Evolutionary conservation across 2,329 filamentous ascomycete species (phyloP).

Genomic region (Mariannaea sp.): DNA sequence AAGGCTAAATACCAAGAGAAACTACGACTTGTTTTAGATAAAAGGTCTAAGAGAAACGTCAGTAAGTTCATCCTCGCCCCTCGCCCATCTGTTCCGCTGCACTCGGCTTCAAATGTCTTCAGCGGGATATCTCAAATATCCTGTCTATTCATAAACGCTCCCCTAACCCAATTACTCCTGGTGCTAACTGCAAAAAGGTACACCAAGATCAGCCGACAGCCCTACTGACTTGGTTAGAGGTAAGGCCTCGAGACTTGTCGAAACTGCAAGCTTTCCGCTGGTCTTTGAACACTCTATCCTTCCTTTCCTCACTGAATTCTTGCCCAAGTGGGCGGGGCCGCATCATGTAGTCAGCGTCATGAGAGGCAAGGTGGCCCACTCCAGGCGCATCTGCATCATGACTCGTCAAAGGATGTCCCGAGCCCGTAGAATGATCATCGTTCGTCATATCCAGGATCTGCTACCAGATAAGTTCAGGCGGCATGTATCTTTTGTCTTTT

Average conservation of each 20-base stretch:
- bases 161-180: background rate
- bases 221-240: constrained; percentile 38
- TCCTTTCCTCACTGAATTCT: constrained; percentile 49
- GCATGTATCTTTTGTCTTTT: constrained; percentile 45
- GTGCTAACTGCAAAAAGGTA: constrained; percentile 31
- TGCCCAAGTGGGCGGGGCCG: constrained; percentile 49
- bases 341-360: constrained; percentile 47
- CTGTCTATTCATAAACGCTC: background rate
- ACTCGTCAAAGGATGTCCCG: constrained; percentile 42
- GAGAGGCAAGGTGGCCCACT: constrained; percentile 43
- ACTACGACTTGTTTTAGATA: constrained; percentile 43
- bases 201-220: constrained; percentile 39
- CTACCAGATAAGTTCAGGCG: constrained; percentile 42
- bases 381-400: constrained; percentile 49
- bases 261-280: constrained; percentile 46
- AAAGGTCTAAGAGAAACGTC: constrained; percentile 39
- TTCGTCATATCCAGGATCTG: constrained; percentile 48
- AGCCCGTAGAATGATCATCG: constrained; percentile 47
- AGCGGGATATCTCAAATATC: background rate
- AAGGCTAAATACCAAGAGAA: constrained; percentile 46
- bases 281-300: constrained; percentile 51
- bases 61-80: constrained; percentile 28
- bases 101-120: background rate
- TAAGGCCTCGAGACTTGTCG: constrained; percentile 38
- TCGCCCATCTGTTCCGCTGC: background rate